Conservation (phyloP, 2,329 filamentous ascomycete species). For the Mollisia scopiformis region DNA sequence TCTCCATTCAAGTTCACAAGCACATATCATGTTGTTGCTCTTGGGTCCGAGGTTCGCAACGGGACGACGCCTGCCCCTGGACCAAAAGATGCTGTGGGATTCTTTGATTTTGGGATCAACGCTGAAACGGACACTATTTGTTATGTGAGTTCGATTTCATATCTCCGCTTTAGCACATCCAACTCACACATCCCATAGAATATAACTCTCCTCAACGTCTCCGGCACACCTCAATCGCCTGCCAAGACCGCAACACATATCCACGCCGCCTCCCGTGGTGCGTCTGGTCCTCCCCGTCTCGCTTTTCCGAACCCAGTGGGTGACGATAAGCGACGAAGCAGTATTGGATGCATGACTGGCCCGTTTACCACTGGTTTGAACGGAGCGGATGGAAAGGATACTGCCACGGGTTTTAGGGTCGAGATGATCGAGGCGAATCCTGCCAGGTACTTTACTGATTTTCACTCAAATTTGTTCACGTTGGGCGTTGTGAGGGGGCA, state of each 20-base stretch:
- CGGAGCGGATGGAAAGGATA: conserved; percentile 45
- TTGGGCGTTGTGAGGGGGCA: conserved; percentile 52
- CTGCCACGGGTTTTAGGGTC: conserved; percentile 49
- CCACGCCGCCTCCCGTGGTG: conserved; percentile 47
- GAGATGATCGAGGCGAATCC: conserved; percentile 51
- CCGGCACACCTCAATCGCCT: conserved; percentile 47
- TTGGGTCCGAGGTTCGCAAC: conserved; percentile 50
- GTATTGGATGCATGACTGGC: conserved; percentile 37
- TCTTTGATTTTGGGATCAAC: conserved; percentile 54
- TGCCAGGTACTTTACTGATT: conserved; percentile 50
- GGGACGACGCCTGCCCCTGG: conserved; percentile 38
- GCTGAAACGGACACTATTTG: conserved; percentile 36
- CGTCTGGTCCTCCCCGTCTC: conserved; percentile 48
- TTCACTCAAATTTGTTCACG: conserved; percentile 45
- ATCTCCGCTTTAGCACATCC: too few species aligned
- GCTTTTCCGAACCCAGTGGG: conserved; percentile 48
- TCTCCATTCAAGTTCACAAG: conserved; percentile 45
- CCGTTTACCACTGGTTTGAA: conserved; percentile 47
- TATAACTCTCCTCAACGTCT: conserved; percentile 50
- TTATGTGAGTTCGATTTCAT: conserved; percentile 25
- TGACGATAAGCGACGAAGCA: conserved; percentile 36
- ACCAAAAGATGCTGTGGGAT: conserved; percentile 45
- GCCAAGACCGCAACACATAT: conserved; percentile 53
- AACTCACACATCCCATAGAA: too few species aligned
- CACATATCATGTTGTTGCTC: conserved; percentile 48